Base-by-base conservation (phyloP, 371 early-diverging fungal genomes). In the Mycotypha africana region DNA sequence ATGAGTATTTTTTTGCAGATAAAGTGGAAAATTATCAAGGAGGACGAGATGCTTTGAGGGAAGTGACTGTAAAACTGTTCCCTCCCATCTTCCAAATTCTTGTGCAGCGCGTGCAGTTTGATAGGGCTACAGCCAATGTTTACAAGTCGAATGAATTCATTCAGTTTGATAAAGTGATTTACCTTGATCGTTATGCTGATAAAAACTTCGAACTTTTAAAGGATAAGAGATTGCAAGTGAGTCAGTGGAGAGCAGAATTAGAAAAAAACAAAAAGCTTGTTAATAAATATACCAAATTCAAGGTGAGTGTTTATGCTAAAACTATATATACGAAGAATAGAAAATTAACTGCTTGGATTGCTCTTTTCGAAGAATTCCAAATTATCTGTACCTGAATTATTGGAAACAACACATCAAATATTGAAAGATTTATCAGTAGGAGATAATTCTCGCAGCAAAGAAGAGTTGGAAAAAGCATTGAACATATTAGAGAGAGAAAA, bases 51-150 rank as follows among this genome's bases (percentile, higher is more conserved):
- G 84, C 82, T 2, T 45, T 56, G 7, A 58, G 78, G 12, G 74
- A 74, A 41, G 69, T 85, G 0, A 61, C 78, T 1, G 67, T 84
- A 19, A 60, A 52, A 3, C 37, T 50, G 2, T 62, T 80, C 33
- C 88, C 88, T 9, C 84, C 84, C 6, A 57, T 87, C 3, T 55
- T 87, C 19, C 82, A 81, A 42, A 68, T 87, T 15, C 68, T 78
- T 25, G 69, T 85, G 3, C 78, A 81, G 79, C 69, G 87, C 4
- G 84, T 80, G 6, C 81, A 82, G 69, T 87, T 76, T 54, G 78
- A 84, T 67, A 62, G 81, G 17, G 61, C 68, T 4, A 74, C 73
- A 9, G 53, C 62, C n/a, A 66, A 67, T 30, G 70, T 79, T 9
- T 80, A 80, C 60, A 87, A 87, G 50, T 74, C 76, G 20, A 78